These are phyloP conservation scores for Yarrowia divulgata DNA, from an alignment of 805 yeast species.

Conservation along the genomic window DNA sequence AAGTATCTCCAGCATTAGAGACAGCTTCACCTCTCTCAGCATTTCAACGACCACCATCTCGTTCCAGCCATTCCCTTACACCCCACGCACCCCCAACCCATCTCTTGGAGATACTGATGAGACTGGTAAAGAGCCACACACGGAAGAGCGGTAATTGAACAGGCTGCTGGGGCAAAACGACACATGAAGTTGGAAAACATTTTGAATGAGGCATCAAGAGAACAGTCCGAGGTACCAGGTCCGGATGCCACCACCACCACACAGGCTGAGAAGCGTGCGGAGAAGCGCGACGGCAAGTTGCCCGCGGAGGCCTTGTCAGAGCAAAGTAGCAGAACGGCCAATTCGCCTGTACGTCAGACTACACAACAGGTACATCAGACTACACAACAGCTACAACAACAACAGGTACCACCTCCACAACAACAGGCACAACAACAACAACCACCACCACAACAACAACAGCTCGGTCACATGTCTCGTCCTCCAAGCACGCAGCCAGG, in stretches of 20 bases:
- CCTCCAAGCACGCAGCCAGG: background rate
- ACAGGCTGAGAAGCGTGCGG: background rate
- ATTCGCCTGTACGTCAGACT: no score
- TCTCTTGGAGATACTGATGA: slow-evolving; percentile 37
- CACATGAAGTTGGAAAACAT: slow-evolving; percentile 37
- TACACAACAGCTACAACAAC: no score
- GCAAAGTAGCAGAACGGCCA: no score
- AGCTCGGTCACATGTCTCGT: background rate
- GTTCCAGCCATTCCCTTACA: background rate
- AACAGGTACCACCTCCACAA: no score
- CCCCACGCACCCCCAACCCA: no score
- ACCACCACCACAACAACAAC: no score
- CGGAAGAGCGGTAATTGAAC: slow-evolving; percentile 31
- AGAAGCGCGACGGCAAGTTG: background rate
- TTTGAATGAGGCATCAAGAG: slow-evolving; percentile 37
- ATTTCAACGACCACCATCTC: slow-evolving; percentile 14
- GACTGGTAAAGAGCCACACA: slow-evolving; percentile 29
- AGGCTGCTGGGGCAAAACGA: slow-evolving; percentile 36
- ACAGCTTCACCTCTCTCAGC: slow-evolving; percentile 32
- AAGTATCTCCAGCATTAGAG: slow-evolving; percentile 36
- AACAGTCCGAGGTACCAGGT: slow-evolving; percentile 25
- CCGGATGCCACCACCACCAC: no score
- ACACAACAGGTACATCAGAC: no score
- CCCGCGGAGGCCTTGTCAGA: no score
- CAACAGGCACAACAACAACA: no score